phyloP scores from a whole-genome alignment of 768 basidiomycete genomes.

The Vararia minispora region DNA sequence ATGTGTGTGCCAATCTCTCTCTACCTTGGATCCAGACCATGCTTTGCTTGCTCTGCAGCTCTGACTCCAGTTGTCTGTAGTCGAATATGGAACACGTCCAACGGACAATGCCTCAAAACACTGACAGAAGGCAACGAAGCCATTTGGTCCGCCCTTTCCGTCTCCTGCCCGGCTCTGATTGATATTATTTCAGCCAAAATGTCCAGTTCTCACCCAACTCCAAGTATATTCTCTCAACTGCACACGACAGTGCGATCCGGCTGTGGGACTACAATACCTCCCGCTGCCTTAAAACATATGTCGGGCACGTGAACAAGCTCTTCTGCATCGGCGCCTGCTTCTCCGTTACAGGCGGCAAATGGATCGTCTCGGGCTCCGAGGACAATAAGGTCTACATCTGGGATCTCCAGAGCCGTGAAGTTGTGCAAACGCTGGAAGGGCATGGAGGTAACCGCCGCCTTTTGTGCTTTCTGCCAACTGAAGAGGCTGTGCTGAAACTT shows the following conservation, averaged over 20 bases:
- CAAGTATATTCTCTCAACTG: conserved; percentile 87
- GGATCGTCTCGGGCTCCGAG: conserved; percentile 88
- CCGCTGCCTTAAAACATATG: conserved; percentile 83
- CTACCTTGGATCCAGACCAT: not conserved
- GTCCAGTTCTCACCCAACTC: conserved; percentile 95
- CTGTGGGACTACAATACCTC: conserved; percentile 94
- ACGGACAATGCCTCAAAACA: conserved; percentile 94
- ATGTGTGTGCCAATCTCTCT: conserved; percentile 48
- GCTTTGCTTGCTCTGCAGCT: conserved; percentile 1
- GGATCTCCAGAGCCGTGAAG: conserved; percentile 82
- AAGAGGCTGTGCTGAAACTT: not conserved
- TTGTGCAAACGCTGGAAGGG: conserved; percentile 70
- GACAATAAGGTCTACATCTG: conserved; percentile 85
- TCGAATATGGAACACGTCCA: conserved; percentile 89
- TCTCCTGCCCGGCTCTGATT: not conserved
- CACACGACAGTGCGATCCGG: conserved; percentile 86
- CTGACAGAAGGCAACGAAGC: conserved; percentile 85
- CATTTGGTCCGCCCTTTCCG: conserved; percentile 42
- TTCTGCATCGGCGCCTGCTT: conserved; percentile 82
- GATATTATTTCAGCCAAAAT: conserved; percentile 47
- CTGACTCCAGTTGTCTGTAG: conserved; percentile 27
- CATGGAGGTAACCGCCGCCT: conserved; percentile 48
- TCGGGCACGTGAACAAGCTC: conserved; percentile 71
- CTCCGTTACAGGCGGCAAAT: conserved; percentile 76
- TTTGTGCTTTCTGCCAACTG: not conserved